Evolutionary conservation across 2,329 filamentous ascomycete genomes (phyloP), one percentile per base, ranked within the genome.

Genomic region (Tolypocladium tropicale): DNA sequence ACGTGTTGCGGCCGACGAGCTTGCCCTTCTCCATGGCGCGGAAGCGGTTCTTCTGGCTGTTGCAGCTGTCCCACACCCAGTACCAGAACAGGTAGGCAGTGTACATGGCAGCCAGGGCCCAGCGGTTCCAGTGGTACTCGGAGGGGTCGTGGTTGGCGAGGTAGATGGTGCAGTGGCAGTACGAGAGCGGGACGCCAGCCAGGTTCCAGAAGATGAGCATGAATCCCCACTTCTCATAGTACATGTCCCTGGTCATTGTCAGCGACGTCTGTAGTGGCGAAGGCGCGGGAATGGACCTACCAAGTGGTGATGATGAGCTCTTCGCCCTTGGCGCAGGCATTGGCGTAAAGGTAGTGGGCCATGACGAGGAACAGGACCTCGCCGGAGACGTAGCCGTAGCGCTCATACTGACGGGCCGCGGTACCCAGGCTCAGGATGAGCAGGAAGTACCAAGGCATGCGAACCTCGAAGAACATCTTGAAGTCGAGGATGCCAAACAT

Each of bases 131-230:
- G 54, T 78, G 79, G 73, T 95, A 96, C 57, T 83, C 83, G 37
- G 83, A 79, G 0, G 92, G 88, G 65, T 88, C 75, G 70, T 95
- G 90, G 72, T 88, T 92, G 62, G 90, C 90, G 53, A 96, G 80
- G 74, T 89, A 96, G 65, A 96, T 84, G 52, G 89, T 93, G 80
- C 89, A 94, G 78, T 96, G 91, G 76, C 90, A 95, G 80, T 96
- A 96, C 55, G 85, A 91, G 54, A 96, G 79, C 16, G 91, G 91
- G 30, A 96, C 91, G 62, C 91, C 91, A 51, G 91, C 90, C 69
- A 96, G 78, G 74, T 96, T 96, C 91, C 91, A 96, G 82, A 96
- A 96, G 72, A 95, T 95, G 62, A 96, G 82, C 91, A 96, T 96
- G 78, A 96, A 96, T 54, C 91, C 91, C 83, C 89, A 92, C 76